Conservation (phyloP, 2,329 filamentous ascomycete species). For the Rachicladosporium sp. region DNA sequence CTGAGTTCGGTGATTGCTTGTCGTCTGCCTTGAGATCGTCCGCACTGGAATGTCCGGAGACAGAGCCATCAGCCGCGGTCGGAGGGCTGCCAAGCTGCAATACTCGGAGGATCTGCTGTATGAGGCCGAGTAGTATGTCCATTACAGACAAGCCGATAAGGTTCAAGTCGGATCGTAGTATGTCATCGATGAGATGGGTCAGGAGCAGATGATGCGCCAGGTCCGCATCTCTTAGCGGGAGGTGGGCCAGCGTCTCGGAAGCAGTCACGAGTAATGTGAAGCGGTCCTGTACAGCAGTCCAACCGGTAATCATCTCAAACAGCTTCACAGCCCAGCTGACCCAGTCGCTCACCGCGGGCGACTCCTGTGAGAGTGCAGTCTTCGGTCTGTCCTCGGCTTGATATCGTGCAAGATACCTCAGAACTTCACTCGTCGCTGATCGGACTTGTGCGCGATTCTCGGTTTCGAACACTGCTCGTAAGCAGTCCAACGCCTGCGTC, state of each 20-base stretch:
- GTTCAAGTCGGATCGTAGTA: conserved; percentile 80
- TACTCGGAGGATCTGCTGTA: conserved; percentile 69
- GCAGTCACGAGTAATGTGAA: conserved; percentile 78
- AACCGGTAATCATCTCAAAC: conserved; percentile 66
- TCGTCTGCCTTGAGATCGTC: conserved; percentile 4
- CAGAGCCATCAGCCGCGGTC: conserved; percentile 15
- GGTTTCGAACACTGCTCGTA: conserved; percentile 73
- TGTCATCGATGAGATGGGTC: conserved; percentile 64
- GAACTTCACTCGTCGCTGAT: conserved; percentile 57
- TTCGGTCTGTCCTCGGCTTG: conserved; percentile 9
- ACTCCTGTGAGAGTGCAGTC: conserved; percentile 28
- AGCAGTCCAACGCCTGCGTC: conserved; percentile 68
- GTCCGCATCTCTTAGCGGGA: conserved; percentile 53
- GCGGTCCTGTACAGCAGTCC: conserved; percentile 88
- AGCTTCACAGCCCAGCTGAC: conserved; percentile 66
- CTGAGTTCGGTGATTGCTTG: conserved; percentile 3
- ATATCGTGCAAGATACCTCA: conserved; percentile 53
- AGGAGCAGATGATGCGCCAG: conserved; percentile 64
- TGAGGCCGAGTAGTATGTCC: conserved; percentile 76
- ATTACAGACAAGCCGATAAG: conserved; percentile 93
- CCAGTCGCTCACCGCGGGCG: conserved; percentile 20
- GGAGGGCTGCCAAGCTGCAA: conserved; percentile 49
- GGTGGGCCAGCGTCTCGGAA: conserved; percentile 61
- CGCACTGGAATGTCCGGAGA: conserved; percentile 7
- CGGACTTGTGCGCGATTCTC: conserved; percentile 76